A percentile compares a stretch with the other conserved stretches of the same genome.
Conservation (phyloP, 2,329 filamentous ascomycete genomes). For the Aspergillus quadrilineatus region DNA sequence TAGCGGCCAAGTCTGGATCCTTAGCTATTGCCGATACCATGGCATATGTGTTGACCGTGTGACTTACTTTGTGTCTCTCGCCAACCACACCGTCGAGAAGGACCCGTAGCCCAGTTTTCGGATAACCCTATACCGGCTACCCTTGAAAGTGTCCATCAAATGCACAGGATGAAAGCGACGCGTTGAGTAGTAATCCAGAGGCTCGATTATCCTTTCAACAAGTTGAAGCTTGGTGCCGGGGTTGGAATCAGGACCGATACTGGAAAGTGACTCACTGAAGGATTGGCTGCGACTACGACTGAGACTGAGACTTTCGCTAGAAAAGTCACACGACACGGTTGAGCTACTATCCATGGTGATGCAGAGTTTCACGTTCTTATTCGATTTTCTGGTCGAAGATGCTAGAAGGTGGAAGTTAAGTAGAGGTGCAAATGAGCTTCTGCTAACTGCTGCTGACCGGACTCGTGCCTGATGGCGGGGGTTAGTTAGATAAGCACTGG, state of each 20-base stretch:
- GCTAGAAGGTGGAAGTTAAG: too few relatives aligned
- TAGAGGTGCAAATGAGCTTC: too few relatives aligned
- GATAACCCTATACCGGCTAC: background rate
- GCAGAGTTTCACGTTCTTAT: background rate
- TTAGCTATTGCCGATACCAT: background rate
- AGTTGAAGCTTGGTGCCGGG: background rate
- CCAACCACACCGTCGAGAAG: slow-evolving; percentile 4
- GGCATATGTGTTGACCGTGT: too few relatives aligned
- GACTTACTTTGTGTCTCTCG: background rate
- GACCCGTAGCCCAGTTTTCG: slow-evolving; percentile 1
- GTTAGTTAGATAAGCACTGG: background rate
- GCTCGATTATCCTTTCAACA: background rate
- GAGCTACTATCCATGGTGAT: background rate
- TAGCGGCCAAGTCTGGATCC: background rate
- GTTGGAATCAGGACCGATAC: too few relatives aligned
- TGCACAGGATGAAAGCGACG: background rate
- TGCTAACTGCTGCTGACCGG: too few relatives aligned
- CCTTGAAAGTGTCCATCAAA: background rate
- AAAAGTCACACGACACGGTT: background rate
- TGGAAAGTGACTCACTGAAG: background rate
- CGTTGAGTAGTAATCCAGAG: background rate
- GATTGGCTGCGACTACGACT: background rate
- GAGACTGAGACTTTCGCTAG: too few relatives aligned
- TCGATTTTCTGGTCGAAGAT: background rate
- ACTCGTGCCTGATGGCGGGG: background rate